Evolutionary conservation across 495 filamentous ascomycete genomes (phyloP).

Genomic region (Aspergillus avenaceus): DNA sequence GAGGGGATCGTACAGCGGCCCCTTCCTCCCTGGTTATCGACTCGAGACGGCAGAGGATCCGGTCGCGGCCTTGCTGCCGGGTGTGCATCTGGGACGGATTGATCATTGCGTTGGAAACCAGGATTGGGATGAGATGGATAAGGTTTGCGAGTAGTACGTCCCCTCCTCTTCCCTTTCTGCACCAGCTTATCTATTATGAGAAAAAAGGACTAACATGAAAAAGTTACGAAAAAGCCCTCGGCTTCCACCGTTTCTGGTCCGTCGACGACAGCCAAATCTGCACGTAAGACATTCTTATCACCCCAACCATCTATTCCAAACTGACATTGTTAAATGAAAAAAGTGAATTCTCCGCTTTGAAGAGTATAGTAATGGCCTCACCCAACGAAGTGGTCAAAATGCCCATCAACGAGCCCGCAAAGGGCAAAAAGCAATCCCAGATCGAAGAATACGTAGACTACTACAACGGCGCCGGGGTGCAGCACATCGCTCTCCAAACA

Average conservation of each 20-base stretch:
- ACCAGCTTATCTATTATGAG: neutral
- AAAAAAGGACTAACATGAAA: conserved; percentile 15
- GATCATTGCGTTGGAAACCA: conserved; percentile 97
- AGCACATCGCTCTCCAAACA: conserved; percentile 86
- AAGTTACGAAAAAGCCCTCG: conserved; percentile 80
- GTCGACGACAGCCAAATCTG: conserved; percentile 84
- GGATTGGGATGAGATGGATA: conserved; percentile 83
- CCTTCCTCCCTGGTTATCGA: conserved; percentile 79
- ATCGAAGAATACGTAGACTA: conserved; percentile 92
- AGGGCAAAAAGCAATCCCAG: conserved; percentile 78
- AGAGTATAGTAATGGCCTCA: conserved; percentile 81
- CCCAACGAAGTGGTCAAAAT: conserved; percentile 84
- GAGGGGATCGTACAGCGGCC: conserved; percentile 58
- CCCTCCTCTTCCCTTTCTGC: neutral
- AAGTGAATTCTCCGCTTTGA: conserved; percentile 76
- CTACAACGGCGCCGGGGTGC: conserved; percentile 80
- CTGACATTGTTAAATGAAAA: neutral
- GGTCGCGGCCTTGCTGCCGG: conserved; percentile 49
- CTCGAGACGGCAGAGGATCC: conserved; percentile 39
- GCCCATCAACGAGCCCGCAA: conserved; percentile 94
- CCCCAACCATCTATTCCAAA: neutral
- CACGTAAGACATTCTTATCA: conserved; percentile 49
- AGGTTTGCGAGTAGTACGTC: conserved; percentile 68
- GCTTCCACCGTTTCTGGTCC: conserved; percentile 92
- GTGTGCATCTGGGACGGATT: conserved; percentile 63